Evolutionary conservation across 2,329 filamentous ascomycete species (phyloP).

Genomic region (Pseudogymnoascus sp.): DNA sequence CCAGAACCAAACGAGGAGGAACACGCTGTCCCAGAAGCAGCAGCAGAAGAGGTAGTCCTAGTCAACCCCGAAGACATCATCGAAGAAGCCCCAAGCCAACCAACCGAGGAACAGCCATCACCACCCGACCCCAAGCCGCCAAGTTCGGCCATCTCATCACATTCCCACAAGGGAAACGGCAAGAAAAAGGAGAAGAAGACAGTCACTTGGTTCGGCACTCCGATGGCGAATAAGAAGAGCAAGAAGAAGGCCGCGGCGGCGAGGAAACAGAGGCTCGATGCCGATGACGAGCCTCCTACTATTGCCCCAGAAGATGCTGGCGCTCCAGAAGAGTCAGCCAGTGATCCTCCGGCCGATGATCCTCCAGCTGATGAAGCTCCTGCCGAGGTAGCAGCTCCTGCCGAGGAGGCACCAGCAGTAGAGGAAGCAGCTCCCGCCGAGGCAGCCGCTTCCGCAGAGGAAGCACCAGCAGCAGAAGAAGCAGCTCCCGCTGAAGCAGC

Average conservation of each 20-base stretch:
- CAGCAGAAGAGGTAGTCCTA: neutral
- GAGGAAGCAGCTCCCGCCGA: neutral
- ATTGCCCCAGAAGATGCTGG: neutral
- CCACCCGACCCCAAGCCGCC: neutral
- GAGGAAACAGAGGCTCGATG: conserved; percentile 12
- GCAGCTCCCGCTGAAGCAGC: neutral
- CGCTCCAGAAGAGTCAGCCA: neutral
- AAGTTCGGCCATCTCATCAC: neutral
- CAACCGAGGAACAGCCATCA: neutral
- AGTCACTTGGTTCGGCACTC: neutral
- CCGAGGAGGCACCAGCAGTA: neutral
- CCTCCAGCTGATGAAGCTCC: neutral
- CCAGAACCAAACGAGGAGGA: neutral
- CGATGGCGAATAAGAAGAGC: conserved; percentile 8
- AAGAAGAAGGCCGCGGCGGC: conserved; percentile 16
- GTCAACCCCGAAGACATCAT: neutral
- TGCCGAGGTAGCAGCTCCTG: neutral
- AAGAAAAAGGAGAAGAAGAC: neutral
- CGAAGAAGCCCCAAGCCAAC: neutral
- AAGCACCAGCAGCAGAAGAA: conserved; percentile 1
- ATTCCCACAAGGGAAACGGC: conserved; percentile 3
- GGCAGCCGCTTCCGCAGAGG: neutral
- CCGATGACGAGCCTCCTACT: neutral
- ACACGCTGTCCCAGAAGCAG: neutral
- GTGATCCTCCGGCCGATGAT: no score